Base-by-base conservation (phyloP, 176 grass and related monocot species). In the Carex cristatella region DNA sequence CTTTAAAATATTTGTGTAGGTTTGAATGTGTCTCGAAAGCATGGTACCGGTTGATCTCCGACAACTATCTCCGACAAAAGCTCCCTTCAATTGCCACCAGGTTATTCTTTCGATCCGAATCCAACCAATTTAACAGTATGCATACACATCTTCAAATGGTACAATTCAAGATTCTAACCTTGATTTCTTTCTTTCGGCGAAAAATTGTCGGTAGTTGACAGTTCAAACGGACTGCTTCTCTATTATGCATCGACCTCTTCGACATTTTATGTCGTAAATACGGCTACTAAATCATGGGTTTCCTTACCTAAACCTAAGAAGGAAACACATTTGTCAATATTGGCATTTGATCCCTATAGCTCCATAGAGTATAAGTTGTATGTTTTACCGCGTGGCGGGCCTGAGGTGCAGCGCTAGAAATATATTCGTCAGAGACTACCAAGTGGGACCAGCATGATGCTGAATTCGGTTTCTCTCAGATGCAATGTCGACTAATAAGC, bases 221-320 rank as follows among this genome's bases (percentile, higher is more conserved):
- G 84, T 78, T 77, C 84, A 87, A 90, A 93, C 19, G 94, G 91
- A 14, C 79, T 96, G 12, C 89, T 96, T 1, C 91, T 96, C 1
- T 83, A 61, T 77, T 84, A 85, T 16, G 13, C 80, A n/a, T 19
- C 79, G 0, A 40, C 33, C 14, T 6, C 66, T 23, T 4, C 13
- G 9, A 23, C 44, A 16, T 92, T 92, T 82, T 86, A 83, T 84
- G 90, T 97, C 16, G 86, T 90, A 13, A 88, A 90, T 66, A 90
- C 91, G 3, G 85, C 69, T 10, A 86, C 83, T 5, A 71, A 81
- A 84, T 46, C 58, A 42, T 95, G 93, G 90, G 61, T 14, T 28
- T 63, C 87, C 0, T 79, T 93, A 15, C 87, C 91, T 4, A 15
- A 27, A 72, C 83, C 91, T 31, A 35, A 37, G 38, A 73, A 14